phyloP scores from a whole-genome alignment of 352 stramenopile species.

The Globisporangium megalacanthum region DNA sequence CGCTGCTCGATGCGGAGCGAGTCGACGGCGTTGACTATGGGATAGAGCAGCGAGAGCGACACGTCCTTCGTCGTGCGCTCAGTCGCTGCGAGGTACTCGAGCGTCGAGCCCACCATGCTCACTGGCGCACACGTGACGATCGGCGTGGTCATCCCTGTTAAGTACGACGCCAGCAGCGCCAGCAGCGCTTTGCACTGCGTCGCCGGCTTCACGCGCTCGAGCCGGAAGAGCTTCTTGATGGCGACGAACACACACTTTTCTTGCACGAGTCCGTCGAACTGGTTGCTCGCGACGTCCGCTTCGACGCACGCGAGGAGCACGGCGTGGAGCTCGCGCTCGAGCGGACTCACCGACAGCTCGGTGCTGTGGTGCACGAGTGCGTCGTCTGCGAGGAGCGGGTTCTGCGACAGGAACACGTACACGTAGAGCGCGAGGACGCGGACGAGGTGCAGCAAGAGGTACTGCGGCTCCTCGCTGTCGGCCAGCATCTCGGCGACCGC shows the following conservation, averaged over 20 bases:
- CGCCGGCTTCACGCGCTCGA: slow-evolving; percentile 26
- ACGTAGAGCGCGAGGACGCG: slow-evolving; percentile 58
- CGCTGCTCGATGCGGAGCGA: slow-evolving; percentile 61
- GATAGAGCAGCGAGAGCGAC: slow-evolving; percentile 45
- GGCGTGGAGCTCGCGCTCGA: slow-evolving; percentile 30
- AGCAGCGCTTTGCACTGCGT: slow-evolving; percentile 34
- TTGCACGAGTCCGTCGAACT: slow-evolving; percentile 55
- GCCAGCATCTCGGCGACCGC: background rate
- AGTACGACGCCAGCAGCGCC: slow-evolving; percentile 37
- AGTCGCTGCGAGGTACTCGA: slow-evolving; percentile 45
- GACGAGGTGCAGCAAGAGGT: slow-evolving; percentile 53
- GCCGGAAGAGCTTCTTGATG: slow-evolving; percentile 49
- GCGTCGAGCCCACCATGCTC: slow-evolving; percentile 53
- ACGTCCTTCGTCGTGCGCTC: slow-evolving; percentile 18
- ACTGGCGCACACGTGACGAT: slow-evolving; percentile 44
- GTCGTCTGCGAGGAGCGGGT: slow-evolving; percentile 29
- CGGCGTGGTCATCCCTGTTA: slow-evolving; percentile 32
- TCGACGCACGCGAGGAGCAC: slow-evolving; percentile 35
- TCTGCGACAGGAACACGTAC: slow-evolving; percentile 46
- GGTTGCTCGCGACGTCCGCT: slow-evolving; percentile 45
- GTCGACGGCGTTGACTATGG: slow-evolving; percentile 67
- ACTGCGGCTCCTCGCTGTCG: slow-evolving; percentile 7
- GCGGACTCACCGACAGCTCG: slow-evolving; percentile 14
- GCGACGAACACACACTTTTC: slow-evolving; percentile 44
- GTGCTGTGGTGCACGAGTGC: slow-evolving; percentile 19